Evolutionary conservation across 768 basidiomycete genomes (phyloP).

Genomic region (Lactarius pseudohatsudake): DNA sequence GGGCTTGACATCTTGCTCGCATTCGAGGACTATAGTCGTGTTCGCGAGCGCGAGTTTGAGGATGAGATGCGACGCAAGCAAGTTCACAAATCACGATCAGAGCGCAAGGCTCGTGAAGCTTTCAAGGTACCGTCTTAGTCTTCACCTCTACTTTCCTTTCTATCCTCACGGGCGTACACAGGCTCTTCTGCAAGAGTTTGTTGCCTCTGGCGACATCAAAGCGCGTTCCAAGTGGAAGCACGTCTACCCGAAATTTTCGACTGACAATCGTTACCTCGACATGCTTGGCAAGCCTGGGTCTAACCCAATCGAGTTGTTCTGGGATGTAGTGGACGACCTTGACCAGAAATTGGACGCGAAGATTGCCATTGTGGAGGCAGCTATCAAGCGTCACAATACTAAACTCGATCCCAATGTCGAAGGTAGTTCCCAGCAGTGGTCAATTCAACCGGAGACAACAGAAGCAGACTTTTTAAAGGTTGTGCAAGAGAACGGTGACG

Average conservation of each 20-base stretch:
- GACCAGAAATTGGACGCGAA: slow-evolving; percentile 85
- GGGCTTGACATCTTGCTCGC: slow-evolving; percentile 89
- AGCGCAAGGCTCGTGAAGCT: slow-evolving; percentile 87
- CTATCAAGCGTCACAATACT: slow-evolving; percentile 52
- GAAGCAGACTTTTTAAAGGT: slow-evolving; percentile 61
- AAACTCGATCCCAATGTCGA: slow-evolving; percentile 33
- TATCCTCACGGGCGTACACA: slow-evolving; percentile 34
- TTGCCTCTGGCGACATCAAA: slow-evolving; percentile 63
- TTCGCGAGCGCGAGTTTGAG: slow-evolving; percentile 88
- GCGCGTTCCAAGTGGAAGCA: slow-evolving; percentile 91
- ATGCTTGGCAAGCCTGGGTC: slow-evolving; percentile 94
- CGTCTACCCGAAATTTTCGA: slow-evolving; percentile 71
- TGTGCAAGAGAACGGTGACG: slow-evolving; percentile 57
- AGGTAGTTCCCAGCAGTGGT: slow-evolving; percentile 38
- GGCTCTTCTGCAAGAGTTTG: slow-evolving; percentile 72
- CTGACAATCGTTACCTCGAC: slow-evolving; percentile 80
- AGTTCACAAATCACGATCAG: slow-evolving; percentile 80
- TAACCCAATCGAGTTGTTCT: slow-evolving; percentile 93
- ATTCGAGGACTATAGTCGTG: slow-evolving; percentile 91
- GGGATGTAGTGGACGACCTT: slow-evolving; percentile 86
- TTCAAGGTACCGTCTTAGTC: slow-evolving; percentile 61
- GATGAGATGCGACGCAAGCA: slow-evolving; percentile 78
- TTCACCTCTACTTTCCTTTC: background rate
- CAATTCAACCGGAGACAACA: slow-evolving; percentile 55
- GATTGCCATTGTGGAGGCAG: slow-evolving; percentile 64